Conservation (phyloP, 805 yeast genomes). For the Dipodascus albidus region DNA sequence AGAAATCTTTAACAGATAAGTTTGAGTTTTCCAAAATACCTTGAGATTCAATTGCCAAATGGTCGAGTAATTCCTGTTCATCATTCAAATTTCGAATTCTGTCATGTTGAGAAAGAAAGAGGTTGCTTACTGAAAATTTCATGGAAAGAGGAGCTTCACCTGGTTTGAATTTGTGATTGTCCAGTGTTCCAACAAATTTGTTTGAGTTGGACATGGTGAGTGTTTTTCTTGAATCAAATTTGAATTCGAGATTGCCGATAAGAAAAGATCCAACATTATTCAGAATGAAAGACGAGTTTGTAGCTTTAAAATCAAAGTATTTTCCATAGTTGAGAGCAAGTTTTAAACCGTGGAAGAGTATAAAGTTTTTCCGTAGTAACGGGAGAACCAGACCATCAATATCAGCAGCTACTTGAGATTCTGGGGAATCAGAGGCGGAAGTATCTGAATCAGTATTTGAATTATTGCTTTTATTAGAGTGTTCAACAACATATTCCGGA, state of each 20-base stretch:
- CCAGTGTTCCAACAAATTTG: constrained; percentile 27
- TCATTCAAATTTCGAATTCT: constrained; percentile 20
- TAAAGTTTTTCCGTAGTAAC: constrained; percentile 15
- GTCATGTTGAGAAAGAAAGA: constrained; percentile 19
- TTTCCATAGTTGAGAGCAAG: constrained; percentile 13
- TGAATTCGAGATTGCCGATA: constrained; percentile 19
- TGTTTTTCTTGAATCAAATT: constrained; percentile 22
- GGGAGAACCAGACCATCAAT: neutral
- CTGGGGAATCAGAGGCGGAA: neutral
- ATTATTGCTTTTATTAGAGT: neutral
- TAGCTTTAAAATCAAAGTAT: constrained; percentile 19
- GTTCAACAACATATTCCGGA: constrained; percentile 7
- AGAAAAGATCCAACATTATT: constrained; percentile 19
- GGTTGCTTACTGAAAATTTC: constrained; percentile 18
- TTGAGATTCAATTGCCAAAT: constrained; percentile 17
- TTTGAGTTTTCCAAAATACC: constrained; percentile 23
- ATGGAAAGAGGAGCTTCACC: constrained; percentile 22
- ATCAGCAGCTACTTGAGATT: neutral
- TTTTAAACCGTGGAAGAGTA: constrained; percentile 12
- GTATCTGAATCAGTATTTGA: neutral
- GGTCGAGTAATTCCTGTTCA: constrained; percentile 24
- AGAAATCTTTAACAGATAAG: constrained; percentile 23
- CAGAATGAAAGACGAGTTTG: constrained; percentile 18
- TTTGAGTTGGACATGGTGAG: constrained; percentile 10
- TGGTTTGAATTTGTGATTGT: constrained; percentile 17